Evolutionary conservation across 2,329 filamentous ascomycete species (phyloP), one percentile per base, ranked within the genome.

Genomic region (Sclerotinia spermophila): DNA sequence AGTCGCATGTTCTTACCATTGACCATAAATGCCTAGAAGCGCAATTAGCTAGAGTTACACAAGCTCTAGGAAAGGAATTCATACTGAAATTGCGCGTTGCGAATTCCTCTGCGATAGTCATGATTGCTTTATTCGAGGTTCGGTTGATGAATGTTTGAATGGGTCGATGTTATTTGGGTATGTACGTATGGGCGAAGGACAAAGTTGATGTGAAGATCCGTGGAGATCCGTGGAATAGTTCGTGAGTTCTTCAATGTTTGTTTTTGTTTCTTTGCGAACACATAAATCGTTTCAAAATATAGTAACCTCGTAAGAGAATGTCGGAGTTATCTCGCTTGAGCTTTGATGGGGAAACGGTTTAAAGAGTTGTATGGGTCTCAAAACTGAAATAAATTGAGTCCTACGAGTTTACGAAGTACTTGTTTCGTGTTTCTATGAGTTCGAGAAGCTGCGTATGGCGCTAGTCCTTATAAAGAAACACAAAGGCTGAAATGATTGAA

Each of bases 61-160:
- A 13, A 30, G 45, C 64, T 21, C 51, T 19, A 40, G 11, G 27
- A 51, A 61, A 60, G 48, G n/a, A 35, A 6, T 65, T 83, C 89
- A 78, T 84, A 92, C 89, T 92, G 82, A 92, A 92, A 83, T 92
- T 92, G 78, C 90, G 85, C 72, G 89, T 90, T 80, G 86, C 86
- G 79, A 92, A 90, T 82, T 92, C 89, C 79, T 92, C 89, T 81
- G 87, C 87, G 83, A 92, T 85, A 80, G 88, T 86, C 89, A 91
- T 91, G 74, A 83, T 89, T 84, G 76, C 79, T 78, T 71, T 71
- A n/a, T 68, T 71, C 17, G 59, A 45, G 35, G n/a, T 21, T 33
- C 35, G 40, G 27, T 55, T 64, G 67, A 68, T 53, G 45, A 45
- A 33, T 48, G 19, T 42, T 42, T 53, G 44, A 61, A 56, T 66